phyloP scores from a whole-genome alignment of 176 grass and related monocot species.

The Tuctoria greenei region DNA sequence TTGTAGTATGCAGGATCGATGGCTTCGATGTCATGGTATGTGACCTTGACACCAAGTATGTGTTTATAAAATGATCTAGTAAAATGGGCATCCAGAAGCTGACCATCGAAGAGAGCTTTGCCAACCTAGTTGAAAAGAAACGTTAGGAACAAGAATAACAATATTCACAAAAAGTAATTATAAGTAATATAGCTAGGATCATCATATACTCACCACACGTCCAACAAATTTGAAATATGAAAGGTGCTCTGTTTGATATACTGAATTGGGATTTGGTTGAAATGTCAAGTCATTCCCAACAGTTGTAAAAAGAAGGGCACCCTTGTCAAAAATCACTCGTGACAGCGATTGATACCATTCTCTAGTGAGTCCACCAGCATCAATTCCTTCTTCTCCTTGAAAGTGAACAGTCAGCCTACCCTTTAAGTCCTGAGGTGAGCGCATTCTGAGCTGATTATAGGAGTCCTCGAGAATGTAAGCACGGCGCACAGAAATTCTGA shows the following conservation, averaged over 20 bases:
- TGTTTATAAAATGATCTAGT: constrained; percentile 99
- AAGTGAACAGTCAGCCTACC: constrained; percentile 95
- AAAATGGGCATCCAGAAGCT: constrained; percentile 97
- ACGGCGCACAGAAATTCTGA: constrained; percentile 96
- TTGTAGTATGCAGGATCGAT: constrained; percentile 97
- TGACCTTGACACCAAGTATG: constrained; percentile 96
- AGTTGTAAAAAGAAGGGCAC: constrained; percentile 90
- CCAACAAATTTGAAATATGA: constrained; percentile 99
- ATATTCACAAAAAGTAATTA: neutral
- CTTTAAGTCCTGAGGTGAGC: constrained; percentile 89
- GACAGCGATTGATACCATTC: constrained; percentile 97
- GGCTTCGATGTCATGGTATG: constrained; percentile 99
- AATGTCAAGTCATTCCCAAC: constrained; percentile 98
- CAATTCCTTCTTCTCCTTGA: constrained; percentile 99
- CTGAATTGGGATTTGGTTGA: constrained; percentile 98
- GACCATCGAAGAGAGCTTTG: constrained; percentile 96
- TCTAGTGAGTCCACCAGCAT: constrained; percentile 96
- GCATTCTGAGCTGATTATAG: constrained; percentile 98
- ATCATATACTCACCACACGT: constrained; percentile 74
- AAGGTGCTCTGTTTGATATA: constrained; percentile 97
- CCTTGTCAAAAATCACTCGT: constrained; percentile 93
- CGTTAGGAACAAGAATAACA: constrained; percentile 22
- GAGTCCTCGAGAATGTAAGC: constrained; percentile 97
- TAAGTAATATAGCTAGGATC: neutral
- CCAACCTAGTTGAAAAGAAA: constrained; percentile 64